Conservation (phyloP, 1,139 yeast species). For the Candida freyschussii region DNA sequence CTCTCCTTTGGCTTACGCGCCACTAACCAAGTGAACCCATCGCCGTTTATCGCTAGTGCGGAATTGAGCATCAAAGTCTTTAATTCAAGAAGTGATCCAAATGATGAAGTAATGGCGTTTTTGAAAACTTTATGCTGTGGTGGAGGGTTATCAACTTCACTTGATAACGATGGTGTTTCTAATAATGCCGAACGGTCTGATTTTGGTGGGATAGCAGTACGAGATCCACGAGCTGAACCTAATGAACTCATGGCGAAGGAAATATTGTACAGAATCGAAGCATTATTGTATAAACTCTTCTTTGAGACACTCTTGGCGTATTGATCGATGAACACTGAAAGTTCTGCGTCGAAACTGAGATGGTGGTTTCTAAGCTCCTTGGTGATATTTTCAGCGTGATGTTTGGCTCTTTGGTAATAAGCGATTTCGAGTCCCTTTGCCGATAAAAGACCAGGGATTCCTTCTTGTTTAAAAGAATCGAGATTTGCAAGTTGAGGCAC, state of each 20-base stretch:
- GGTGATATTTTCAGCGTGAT: slow-evolving; percentile 45
- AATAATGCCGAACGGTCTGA: slow-evolving; percentile 36
- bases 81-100: slow-evolving; percentile 67
- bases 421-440: slow-evolving; percentile 47
- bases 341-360: slow-evolving; percentile 16
- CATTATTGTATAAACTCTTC: slow-evolving; percentile 44
- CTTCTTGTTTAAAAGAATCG: slow-evolving; percentile 5
- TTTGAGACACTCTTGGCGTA: slow-evolving; percentile 28
- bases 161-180: slow-evolving; percentile 40
- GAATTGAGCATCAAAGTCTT: slow-evolving; percentile 58
- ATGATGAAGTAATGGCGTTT: slow-evolving; percentile 39
- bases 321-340: slow-evolving; percentile 27
- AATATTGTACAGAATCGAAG: slow-evolving; percentile 55
- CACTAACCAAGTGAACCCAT: slow-evolving; percentile 73
- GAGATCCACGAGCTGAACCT: slow-evolving; percentile 28
- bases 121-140: slow-evolving; percentile 3
- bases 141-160: slow-evolving; percentile 20
- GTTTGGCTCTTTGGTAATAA: slow-evolving; percentile 54
- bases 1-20: slow-evolving; percentile 38
- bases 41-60: slow-evolving; percentile 62
- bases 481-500: slow-evolving; percentile 20
- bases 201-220: slow-evolving; percentile 15
- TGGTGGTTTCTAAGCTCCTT: slow-evolving; percentile 21
- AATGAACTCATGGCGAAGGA: slow-evolving; percentile 56
- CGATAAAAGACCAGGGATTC: slow-evolving; percentile 53